Base-by-base conservation (phyloP, 1,139 yeast genomes). In the Casaregolazyma lundiana region DNA sequence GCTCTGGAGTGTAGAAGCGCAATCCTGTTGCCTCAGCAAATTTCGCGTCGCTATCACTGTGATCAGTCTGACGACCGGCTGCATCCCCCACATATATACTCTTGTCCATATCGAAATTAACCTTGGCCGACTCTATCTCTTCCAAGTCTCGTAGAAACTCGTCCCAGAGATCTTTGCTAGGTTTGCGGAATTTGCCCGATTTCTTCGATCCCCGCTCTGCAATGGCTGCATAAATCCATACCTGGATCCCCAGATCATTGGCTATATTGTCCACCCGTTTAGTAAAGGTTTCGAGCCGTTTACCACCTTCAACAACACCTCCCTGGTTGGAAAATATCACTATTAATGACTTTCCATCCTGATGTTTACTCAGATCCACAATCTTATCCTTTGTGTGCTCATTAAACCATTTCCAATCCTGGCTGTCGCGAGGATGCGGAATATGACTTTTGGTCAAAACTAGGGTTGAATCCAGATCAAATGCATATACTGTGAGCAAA, bases 11-110 rank as follows among this genome's bases (percentile, higher is more conserved):
- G 47, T 67, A 67, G 60, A 87, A 89, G 34, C 58, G 55, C 2
- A 89, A 42, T 0, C 77, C 76, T 1, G 76, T 60, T 19, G 69
- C 73, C 41, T 69, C 57, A 0, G 97, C 96, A 70, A 90, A 88
- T 49, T 52, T 59, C 53, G 64, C 65, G 62, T 90, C 97, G 46
- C 86, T 76, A 57, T 86, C 90, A 72, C 90, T 84, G 62, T 81
- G 83, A 63, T 90, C 97, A 0, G 60, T 63, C 1, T 63, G 59
- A 45, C 97, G 70, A 0, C 97, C 98, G 6, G 97, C 97, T 0
- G 97, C 97, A 68, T 92, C 98, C 4, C 98, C 98, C n/a, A 90
- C 90, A 61, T 67, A 92, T 53, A 83, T 76, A 46, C 86, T 77
- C 21, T 67, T 55, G 0, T 65, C 69, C 38, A 64, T 47, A 49